Conservation (phyloP, 1,284 basidiomycete genomes). For the Sporisorium iseilematis-ciliati region DNA sequence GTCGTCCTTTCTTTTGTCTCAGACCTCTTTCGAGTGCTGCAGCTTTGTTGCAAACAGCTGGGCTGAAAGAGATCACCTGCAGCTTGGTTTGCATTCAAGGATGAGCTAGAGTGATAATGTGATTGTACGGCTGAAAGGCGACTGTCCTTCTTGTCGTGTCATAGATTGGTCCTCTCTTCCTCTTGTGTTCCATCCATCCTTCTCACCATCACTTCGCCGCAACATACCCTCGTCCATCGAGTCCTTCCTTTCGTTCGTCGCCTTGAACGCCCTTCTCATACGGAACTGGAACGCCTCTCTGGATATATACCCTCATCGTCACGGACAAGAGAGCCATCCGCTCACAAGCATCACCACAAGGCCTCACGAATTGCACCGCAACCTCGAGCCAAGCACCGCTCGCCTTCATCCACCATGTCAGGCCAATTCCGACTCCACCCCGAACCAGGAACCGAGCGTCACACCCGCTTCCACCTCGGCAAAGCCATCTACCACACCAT, state of each 20-base stretch:
- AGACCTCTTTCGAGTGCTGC: background rate
- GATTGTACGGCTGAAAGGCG: background rate
- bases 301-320: too few species aligned
- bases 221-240: background rate
- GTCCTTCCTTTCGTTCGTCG: too few species aligned
- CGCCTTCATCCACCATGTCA: constrained; percentile 22
- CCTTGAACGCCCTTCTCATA: too few species aligned
- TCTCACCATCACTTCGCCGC: background rate
- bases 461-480: constrained; percentile 17
- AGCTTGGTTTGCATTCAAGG: background rate
- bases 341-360: too few species aligned
- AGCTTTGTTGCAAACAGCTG: background rate
- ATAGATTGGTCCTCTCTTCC: background rate
- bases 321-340: too few species aligned
- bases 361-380: background rate
- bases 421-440: constrained; percentile 41
- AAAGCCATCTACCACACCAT: constrained; percentile 40
- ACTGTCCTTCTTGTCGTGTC: background rate
- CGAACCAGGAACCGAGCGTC: constrained; percentile 31
- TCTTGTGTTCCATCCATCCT: background rate
- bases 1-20: background rate
- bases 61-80: background rate
- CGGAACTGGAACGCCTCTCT: too few species aligned
- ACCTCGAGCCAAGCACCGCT: background rate
- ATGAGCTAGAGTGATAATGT: background rate